Evolutionary conservation across 495 filamentous ascomycete species (phyloP).

Genomic region (Penicillium manginii): DNA sequence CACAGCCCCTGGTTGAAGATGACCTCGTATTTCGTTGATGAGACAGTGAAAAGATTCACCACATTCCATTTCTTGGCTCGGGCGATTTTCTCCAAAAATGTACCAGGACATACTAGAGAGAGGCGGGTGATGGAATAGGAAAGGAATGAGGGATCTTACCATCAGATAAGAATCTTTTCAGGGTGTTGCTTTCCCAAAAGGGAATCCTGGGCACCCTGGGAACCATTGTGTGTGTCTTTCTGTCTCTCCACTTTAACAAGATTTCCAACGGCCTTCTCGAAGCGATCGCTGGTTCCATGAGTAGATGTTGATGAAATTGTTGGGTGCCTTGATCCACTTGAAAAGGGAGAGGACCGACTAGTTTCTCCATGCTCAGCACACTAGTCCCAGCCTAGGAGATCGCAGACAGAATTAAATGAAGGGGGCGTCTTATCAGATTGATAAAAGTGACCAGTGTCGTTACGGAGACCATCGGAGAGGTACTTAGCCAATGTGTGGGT

Average conservation of each 20-base stretch:
- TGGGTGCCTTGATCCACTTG: constrained; percentile 13
- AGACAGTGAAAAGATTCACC: neutral
- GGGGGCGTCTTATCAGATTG: constrained; percentile 32
- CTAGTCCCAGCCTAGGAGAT: constrained; percentile 23
- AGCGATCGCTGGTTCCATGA: constrained; percentile 5
- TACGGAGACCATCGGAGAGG: constrained; percentile 6
- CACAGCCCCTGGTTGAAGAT: constrained; percentile 5
- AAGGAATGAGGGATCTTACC: too few relatives aligned
- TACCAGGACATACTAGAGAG: neutral
- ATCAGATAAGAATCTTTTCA: neutral
- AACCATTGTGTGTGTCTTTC: neutral
- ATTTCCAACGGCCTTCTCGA: constrained; percentile 20
- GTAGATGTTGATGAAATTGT: neutral
- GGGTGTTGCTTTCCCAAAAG: neutral
- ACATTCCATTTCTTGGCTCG: too few relatives aligned
- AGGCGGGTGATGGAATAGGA: neutral
- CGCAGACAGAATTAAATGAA: constrained; percentile 9
- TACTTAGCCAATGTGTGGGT: constrained; percentile 1
- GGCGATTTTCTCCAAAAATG: neutral
- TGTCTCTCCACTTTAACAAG: neutral
- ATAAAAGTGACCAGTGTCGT: constrained; percentile 19
- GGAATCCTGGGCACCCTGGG: neutral
- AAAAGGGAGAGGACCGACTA: constrained; percentile 2
- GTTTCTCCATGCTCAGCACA: constrained; percentile 6
- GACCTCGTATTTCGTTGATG: neutral